phyloP scores from a whole-genome alignment of 2,329 filamentous ascomycete species.

The Cercospora sp. region DNA sequence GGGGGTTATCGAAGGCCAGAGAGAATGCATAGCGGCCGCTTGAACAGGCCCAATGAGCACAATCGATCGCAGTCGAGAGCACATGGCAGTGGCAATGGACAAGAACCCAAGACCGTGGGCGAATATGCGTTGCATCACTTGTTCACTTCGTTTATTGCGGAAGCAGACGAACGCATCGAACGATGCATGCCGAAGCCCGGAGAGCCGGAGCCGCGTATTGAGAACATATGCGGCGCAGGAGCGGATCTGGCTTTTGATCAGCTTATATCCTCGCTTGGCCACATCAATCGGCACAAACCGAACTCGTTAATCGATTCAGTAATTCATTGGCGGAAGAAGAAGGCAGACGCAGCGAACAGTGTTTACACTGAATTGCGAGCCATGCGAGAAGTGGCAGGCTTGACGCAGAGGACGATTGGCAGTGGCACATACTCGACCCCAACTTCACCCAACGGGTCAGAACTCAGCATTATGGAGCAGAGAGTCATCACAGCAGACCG shows the following conservation, averaged over 20 bases:
- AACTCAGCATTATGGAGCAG: constrained; percentile 35
- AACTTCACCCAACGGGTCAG: constrained; percentile 30
- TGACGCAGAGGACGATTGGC: constrained; percentile 30
- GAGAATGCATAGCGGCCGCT: constrained; percentile 56
- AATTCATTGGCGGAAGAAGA: constrained; percentile 96
- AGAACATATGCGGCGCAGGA: constrained; percentile 85
- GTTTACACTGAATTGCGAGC: constrained; percentile 37
- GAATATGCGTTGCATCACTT: constrained; percentile 96
- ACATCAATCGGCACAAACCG: constrained; percentile 91
- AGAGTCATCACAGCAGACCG: constrained; percentile 59
- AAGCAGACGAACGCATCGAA: constrained; percentile 94
- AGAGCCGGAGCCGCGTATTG: constrained; percentile 79
- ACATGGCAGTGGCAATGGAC: constrained; percentile 33
- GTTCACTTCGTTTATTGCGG: constrained; percentile 93
- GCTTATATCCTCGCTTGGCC: constrained; percentile 86
- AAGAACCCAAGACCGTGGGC: constrained; percentile 87
- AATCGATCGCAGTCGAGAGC: constrained; percentile 68
- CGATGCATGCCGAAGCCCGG: constrained; percentile 79
- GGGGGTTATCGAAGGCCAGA: constrained; percentile 41
- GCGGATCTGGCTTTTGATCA: constrained; percentile 90
- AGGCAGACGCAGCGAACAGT: constrained; percentile 75
- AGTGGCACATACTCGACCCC: constrained; percentile 24
- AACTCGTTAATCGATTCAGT: constrained; percentile 95
- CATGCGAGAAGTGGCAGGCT: constrained; percentile 27
- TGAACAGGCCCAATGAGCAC: constrained; percentile 70